A percentile compares a stretch with the other conserved stretches of the same genome.
phyloP scores from a whole-genome alignment of 2,329 filamentous ascomycete species.

The Gnomoniopsis smithogilvyi region DNA sequence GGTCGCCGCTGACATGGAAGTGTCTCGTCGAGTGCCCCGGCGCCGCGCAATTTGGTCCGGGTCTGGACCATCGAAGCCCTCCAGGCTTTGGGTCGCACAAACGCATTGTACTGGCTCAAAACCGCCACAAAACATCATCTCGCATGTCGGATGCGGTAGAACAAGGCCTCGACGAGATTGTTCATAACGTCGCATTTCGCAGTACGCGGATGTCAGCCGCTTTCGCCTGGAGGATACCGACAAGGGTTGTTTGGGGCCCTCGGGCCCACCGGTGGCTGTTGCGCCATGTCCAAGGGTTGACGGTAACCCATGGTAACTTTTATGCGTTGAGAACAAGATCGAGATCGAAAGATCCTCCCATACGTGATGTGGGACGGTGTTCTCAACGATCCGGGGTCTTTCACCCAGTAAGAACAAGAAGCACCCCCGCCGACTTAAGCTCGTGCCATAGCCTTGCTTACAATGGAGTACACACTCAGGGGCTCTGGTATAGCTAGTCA shows the following conservation, averaged over 20 bases:
- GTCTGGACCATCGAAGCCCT: conserved; percentile 1
- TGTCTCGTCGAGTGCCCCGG: background rate
- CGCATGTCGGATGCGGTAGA: conserved; percentile 6
- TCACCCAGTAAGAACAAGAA: too few species aligned
- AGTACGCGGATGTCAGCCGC: background rate
- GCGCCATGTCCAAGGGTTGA: background rate
- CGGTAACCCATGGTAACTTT: background rate
- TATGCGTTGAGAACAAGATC: background rate
- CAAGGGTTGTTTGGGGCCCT: background rate
- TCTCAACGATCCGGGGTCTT: background rate
- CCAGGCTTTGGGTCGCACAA: background rate
- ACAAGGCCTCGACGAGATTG: background rate
- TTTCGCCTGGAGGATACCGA: background rate
- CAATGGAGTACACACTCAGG: background rate
- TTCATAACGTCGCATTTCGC: conserved; percentile 8
- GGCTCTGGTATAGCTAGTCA: background rate
- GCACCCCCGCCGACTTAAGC: background rate
- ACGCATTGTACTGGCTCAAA: background rate
- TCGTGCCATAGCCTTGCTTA: background rate
- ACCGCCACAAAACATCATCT: conserved; percentile 4
- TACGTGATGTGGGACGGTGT: background rate
- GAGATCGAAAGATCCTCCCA: background rate
- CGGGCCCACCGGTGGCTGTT: background rate
- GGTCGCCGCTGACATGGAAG: background rate
- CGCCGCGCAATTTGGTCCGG: background rate